Evolutionary conservation across 768 basidiomycete genomes (phyloP).

Genomic region (Hericium alpestre): DNA sequence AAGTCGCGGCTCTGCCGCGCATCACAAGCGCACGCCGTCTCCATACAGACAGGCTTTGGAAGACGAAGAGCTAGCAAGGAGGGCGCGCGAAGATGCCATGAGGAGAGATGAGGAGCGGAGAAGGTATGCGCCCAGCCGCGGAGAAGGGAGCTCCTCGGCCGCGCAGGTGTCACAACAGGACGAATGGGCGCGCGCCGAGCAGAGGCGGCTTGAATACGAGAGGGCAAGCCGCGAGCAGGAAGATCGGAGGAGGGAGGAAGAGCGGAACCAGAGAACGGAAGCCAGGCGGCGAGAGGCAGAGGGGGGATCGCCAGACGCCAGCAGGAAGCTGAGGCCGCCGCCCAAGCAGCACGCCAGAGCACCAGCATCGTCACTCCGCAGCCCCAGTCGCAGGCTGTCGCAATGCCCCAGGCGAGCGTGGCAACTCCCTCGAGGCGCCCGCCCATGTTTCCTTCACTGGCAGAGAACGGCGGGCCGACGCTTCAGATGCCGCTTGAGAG

Average conservation of each 20-base stretch:
- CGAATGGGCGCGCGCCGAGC: slow-evolving; percentile 11
- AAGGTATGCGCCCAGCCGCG: slow-evolving; percentile 16
- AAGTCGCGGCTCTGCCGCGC: slow-evolving; percentile 3
- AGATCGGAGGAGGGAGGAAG: slow-evolving; percentile 17
- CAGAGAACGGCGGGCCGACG: slow-evolving; percentile 4
- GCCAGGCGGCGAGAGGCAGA: slow-evolving; percentile 44
- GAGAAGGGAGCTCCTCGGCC: slow-evolving; percentile 9
- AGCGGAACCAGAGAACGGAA: slow-evolving; percentile 27
- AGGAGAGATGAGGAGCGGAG: slow-evolving; percentile 25
- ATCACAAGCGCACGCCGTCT: slow-evolving; percentile 4
- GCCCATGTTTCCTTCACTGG: not conserved
- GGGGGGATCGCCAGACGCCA: slow-evolving; percentile 46
- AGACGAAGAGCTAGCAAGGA: slow-evolving; percentile 28
- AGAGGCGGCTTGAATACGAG: slow-evolving; percentile 13
- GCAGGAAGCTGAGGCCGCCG: slow-evolving; percentile 32
- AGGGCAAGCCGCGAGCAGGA: slow-evolving; percentile 15
- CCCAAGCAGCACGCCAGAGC: slow-evolving; percentile 16
- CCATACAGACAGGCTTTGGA: slow-evolving; percentile 15
- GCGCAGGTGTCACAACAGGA: slow-evolving; percentile 12
- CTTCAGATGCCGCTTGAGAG: slow-evolving; percentile 51
- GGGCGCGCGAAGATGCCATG: slow-evolving; percentile 26
- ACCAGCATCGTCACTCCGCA: slow-evolving; percentile 2
- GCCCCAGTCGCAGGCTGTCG: slow-evolving; percentile 8
- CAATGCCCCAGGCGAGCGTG: slow-evolving; percentile 4
- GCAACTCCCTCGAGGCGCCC: not conserved